Percentiles rank a stretch among this genome's conserved stretches.
phyloP scores from a whole-genome alignment of 257 asterid genomes.

The Jaltomata sinuosa region DNA sequence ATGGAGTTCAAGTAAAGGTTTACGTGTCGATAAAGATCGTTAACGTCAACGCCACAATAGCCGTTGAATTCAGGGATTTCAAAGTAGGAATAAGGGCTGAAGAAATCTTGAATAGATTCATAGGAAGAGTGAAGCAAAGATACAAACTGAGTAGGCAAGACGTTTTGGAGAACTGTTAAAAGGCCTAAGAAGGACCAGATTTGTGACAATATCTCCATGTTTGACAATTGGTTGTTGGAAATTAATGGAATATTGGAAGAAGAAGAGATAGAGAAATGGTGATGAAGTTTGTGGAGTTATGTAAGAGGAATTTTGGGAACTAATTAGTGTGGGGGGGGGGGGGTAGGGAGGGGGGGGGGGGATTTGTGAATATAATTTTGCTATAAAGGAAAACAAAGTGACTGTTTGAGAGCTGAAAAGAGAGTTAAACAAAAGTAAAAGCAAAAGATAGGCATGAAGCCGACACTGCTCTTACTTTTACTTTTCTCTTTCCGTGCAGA shows the following conservation, averaged over 20 bases:
- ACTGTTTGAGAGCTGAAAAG: slow-evolving; percentile 14
- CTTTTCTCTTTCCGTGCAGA: neutral
- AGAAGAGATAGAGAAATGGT: neutral
- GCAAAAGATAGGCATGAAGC: slow-evolving; percentile 9
- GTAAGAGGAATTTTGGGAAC: neutral
- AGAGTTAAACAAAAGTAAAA: slow-evolving; percentile 11
- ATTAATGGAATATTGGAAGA: neutral
- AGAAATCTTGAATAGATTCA: slow-evolving; percentile 37
- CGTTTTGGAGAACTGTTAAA: slow-evolving; percentile 34
- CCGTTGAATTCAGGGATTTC: slow-evolving; percentile 50
- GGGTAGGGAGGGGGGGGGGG: too few relatives aligned
- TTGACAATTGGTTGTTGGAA: neutral
- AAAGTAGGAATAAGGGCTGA: slow-evolving; percentile 37
- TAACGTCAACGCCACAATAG: slow-evolving; percentile 42
- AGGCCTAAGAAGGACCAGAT: slow-evolving; percentile 49
- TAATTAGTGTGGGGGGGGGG: neutral
- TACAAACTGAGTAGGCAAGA: slow-evolving; percentile 37
- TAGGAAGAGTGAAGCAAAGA: slow-evolving; percentile 25
- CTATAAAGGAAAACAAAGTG: slow-evolving; percentile 2
- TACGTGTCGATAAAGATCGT: slow-evolving; percentile 51
- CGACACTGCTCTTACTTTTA: neutral
- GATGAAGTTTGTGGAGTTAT: neutral
- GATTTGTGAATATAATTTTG: neutral
- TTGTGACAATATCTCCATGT: slow-evolving; percentile 42
- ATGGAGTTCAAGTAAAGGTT: slow-evolving; percentile 37